Evolutionary conservation across 208 protist species (phyloP).

Genomic region (Crithidia mellificae): DNA sequence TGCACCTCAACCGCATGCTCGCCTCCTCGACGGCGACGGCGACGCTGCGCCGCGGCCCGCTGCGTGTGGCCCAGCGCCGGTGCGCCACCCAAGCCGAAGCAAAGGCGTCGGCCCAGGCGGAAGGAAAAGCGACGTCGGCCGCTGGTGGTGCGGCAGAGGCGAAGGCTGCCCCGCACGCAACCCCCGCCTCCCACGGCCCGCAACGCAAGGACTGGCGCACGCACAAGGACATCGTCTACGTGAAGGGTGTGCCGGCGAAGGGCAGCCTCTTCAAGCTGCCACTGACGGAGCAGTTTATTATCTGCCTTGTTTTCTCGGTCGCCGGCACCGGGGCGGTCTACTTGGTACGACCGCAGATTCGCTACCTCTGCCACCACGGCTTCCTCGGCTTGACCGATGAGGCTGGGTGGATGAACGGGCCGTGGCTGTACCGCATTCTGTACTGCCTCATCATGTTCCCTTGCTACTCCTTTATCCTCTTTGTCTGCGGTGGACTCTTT

Average conservation of each 20-base stretch:
- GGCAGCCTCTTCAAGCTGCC: conserved; percentile 81
- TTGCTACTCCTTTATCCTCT: conserved; percentile 76
- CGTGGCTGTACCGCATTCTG: conserved; percentile 82
- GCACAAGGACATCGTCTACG: conserved; percentile 77
- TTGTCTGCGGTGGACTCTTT: conserved; percentile 74
- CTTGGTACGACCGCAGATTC: conserved; percentile 76
- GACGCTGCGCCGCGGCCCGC: neutral
- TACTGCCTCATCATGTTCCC: conserved; percentile 86
- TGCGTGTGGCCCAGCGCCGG: conserved; percentile 19
- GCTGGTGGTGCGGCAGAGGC: conserved; percentile 24
- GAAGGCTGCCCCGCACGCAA: conserved; percentile 24
- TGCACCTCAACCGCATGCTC: conserved; percentile 14
- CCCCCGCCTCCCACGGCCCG: conserved; percentile 28
- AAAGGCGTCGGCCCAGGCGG: conserved; percentile 28
- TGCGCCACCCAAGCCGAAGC: conserved; percentile 36
- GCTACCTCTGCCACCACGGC: conserved; percentile 64
- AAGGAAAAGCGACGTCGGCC: conserved; percentile 29
- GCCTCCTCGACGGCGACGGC: conserved; percentile 12
- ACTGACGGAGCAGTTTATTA: conserved; percentile 73
- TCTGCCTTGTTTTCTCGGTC: conserved; percentile 82
- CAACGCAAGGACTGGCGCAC: conserved; percentile 82
- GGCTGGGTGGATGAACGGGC: conserved; percentile 71
- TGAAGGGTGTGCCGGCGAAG: conserved; percentile 77
- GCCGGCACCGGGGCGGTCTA: conserved; percentile 68
- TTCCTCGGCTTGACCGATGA: conserved; percentile 81